Evolutionary conservation across 805 yeast species (phyloP).

Genomic region (Wickerhamomyces chaumierensis): DNA sequence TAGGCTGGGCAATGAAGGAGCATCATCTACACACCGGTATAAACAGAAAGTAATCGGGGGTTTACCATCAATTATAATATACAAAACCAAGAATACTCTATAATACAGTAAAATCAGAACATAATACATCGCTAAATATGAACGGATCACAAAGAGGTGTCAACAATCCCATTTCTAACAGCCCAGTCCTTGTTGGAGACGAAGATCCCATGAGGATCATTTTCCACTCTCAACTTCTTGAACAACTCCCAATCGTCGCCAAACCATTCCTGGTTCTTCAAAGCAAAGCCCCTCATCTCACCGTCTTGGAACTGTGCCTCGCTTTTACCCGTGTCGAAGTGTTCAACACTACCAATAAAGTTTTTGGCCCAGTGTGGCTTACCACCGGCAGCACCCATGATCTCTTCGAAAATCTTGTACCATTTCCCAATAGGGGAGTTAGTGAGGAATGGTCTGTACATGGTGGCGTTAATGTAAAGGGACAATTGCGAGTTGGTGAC

Average conservation of each 20-base stretch:
- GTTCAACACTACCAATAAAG: slow-evolving; percentile 50
- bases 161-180: slow-evolving; percentile 56
- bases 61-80: too few species aligned
- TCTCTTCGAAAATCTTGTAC: slow-evolving; percentile 75
- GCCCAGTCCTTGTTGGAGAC: slow-evolving; percentile 75
- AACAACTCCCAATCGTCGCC: slow-evolving; percentile 56
- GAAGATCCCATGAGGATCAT: slow-evolving; percentile 79
- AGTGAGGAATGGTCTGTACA: slow-evolving; percentile 85
- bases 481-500: slow-evolving; percentile 68
- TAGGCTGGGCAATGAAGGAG: slow-evolving; percentile 40
- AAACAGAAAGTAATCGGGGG: slow-evolving; percentile 19
- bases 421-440: slow-evolving; percentile 67
- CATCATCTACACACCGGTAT: slow-evolving; percentile 40
- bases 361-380: slow-evolving; percentile 99
- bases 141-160: too few species aligned
- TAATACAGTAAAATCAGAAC: too few species aligned
- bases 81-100: too few species aligned
- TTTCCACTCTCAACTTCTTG: slow-evolving; percentile 49
- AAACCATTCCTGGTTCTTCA: slow-evolving; percentile 65
- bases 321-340: slow-evolving; percentile 17
- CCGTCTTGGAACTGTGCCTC: slow-evolving; percentile 39
- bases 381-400: slow-evolving; percentile 71
- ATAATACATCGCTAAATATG: too few species aligned
- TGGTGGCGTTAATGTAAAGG: slow-evolving; percentile 82
- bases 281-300: slow-evolving; percentile 72